Conservation (phyloP, 2,329 filamentous ascomycete genomes). For the Cercospora brassicicola region DNA sequence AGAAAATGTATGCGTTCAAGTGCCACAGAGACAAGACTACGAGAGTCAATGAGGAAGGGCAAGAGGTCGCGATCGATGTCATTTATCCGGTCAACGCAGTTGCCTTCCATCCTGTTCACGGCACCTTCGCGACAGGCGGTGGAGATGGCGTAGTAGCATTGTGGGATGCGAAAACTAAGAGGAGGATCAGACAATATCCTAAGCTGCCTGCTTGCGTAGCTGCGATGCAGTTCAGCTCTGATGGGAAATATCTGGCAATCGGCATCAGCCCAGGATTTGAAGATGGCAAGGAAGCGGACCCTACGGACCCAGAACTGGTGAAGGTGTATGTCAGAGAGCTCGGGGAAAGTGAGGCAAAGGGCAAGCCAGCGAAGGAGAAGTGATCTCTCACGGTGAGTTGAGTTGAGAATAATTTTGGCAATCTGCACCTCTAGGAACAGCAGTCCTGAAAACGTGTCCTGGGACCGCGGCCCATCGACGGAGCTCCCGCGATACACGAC, state of each 20-base stretch:
- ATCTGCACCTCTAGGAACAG: not conserved
- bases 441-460: not conserved
- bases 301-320: conserved; percentile 66
- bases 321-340: conserved; percentile 81
- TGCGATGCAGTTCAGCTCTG: conserved; percentile 71
- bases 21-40: conserved; percentile 82
- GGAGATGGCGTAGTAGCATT: conserved; percentile 89
- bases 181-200: conserved; percentile 85
- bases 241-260: conserved; percentile 76
- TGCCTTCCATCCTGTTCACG: conserved; percentile 77
- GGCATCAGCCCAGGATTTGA: conserved; percentile 85
- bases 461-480: not conserved
- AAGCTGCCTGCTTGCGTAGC: conserved; percentile 78
- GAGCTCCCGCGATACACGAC: not conserved
- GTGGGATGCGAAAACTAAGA: conserved; percentile 90
- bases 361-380: conserved; percentile 29
- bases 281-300: conserved; percentile 78
- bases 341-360: conserved; percentile 82
- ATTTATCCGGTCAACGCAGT: conserved; percentile 91
- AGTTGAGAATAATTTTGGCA: not conserved
- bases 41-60: conserved; percentile 52
- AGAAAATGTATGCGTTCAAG: conserved; percentile 97
- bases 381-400: not conserved
- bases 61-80: conserved; percentile 66
- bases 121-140: conserved; percentile 85